phyloP scores from a whole-genome alignment of 2,329 filamentous ascomycete genomes.

The Trichoderma afroharzianum region DNA sequence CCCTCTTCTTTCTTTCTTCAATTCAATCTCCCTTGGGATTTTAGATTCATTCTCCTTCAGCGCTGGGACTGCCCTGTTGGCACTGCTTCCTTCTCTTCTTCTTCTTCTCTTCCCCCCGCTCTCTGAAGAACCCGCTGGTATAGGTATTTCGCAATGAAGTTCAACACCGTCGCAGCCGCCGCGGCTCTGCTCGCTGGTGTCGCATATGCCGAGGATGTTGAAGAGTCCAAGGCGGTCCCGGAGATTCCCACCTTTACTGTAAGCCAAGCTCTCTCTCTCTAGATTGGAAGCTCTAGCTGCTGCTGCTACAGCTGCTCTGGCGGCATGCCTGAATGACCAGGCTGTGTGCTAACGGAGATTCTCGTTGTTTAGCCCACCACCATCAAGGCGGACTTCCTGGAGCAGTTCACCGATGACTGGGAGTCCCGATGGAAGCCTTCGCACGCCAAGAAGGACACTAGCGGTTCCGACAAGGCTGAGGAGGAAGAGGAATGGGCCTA shows the following conservation, averaged over 20 bases:
- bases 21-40: constrained; percentile 30
- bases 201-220: constrained; percentile 64
- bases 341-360: constrained; percentile 23
- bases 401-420: constrained; percentile 98
- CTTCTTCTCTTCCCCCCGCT: constrained; percentile 4
- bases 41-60: constrained; percentile 25
- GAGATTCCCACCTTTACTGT: constrained; percentile 84
- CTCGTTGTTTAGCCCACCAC: constrained; percentile 64
- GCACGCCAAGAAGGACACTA: constrained; percentile 87
- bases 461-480: constrained; percentile 65
- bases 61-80: constrained; percentile 25
- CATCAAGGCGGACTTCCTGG: constrained; percentile 90
- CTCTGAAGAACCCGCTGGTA: constrained; percentile 18
- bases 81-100: constrained; percentile 15
- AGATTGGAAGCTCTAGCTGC: neutral
- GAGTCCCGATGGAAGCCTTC: constrained; percentile 90
- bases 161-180: constrained; percentile 73
- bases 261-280: constrained; percentile 39
- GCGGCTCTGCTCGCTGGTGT: constrained; percentile 68
- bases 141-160: constrained; percentile 63
- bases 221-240: constrained; percentile 58
- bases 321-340: neutral
- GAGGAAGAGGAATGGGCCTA: constrained; percentile 93
- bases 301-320: neutral
- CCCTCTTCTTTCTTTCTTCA: constrained; percentile 21